These are phyloP conservation scores for Penicillium sp. DNA, from an alignment of 2,329 filamentous ascomycete genomes.

Conservation along the genomic window DNA sequence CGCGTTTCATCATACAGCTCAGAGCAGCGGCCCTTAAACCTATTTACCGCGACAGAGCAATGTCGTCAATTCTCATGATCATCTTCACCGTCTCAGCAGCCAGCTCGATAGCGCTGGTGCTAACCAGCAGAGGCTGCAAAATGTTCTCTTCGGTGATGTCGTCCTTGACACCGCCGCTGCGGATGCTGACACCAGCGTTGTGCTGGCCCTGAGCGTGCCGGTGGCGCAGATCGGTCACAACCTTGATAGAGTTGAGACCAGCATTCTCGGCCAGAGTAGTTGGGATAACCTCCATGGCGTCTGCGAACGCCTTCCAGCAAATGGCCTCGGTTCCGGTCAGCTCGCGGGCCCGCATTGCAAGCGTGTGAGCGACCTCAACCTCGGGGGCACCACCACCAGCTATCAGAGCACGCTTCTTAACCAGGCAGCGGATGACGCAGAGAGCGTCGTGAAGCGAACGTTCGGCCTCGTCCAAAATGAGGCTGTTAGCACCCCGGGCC, in stretches of 20 bases:
- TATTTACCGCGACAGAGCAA: conserved; percentile 55
- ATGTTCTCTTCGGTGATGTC: conserved; percentile 98
- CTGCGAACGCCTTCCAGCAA: conserved; percentile 98
- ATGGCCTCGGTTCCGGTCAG: conserved; percentile 92
- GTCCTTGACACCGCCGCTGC: conserved; percentile 93
- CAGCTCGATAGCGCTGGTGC: conserved; percentile 95
- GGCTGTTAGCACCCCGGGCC: conserved; percentile 86
- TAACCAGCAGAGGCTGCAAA: conserved; percentile 90
- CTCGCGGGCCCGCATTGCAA: conserved; percentile 78
- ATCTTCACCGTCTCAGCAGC: conserved; percentile 99
- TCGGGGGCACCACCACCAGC: conserved; percentile 95
- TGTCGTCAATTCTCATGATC: conserved; percentile 71
- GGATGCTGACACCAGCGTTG: conserved; percentile 97
- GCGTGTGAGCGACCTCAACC: conserved; percentile 88
- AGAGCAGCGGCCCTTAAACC: conserved; percentile 15
- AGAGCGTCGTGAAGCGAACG: conserved; percentile 95
- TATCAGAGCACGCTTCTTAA: conserved; percentile 99
- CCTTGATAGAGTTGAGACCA: conserved; percentile 96
- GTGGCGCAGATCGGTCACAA: conserved; percentile 93
- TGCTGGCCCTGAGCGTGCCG: conserved; percentile 93
- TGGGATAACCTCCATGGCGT: conserved; percentile 95
- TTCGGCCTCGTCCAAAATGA: conserved; percentile 97
- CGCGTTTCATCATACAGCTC: conserved; percentile 31
- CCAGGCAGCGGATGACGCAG: conserved; percentile 93
- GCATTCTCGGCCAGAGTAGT: conserved; percentile 97